These are phyloP conservation scores for Epichloe typhina DNA, from an alignment of 2,329 filamentous ascomycete species.

Conservation along the genomic window DNA sequence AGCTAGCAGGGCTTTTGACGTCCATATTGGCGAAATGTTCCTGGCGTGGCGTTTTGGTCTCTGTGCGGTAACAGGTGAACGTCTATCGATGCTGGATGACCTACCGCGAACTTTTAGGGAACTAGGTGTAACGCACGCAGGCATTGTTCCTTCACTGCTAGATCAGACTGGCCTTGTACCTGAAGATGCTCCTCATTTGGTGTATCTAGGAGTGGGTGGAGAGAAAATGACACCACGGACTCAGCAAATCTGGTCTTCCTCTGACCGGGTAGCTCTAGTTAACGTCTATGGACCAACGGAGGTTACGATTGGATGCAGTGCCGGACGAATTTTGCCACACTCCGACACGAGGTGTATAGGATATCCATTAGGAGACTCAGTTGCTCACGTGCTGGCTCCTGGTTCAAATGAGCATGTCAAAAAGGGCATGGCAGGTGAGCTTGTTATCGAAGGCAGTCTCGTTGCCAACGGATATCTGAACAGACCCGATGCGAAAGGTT, in stretches of 20 bases:
- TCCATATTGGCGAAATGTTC: conserved; percentile 14
- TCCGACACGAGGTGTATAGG: conserved; percentile 11
- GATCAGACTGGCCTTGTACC: conserved; percentile 36
- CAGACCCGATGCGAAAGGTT: conserved; percentile 12
- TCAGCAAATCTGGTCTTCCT: not conserved
- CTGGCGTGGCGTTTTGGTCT: conserved; percentile 4
- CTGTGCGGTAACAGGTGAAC: not conserved
- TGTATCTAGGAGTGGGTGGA: conserved; percentile 53
- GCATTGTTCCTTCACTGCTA: conserved; percentile 51
- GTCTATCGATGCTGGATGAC: conserved; percentile 17
- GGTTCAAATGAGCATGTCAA: not conserved
- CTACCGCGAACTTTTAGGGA: conserved; percentile 27
- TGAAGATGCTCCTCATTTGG: conserved; percentile 45
- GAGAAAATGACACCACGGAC: conserved; percentile 42
- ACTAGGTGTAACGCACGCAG: conserved; percentile 48
- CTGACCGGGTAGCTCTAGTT: conserved; percentile 5
- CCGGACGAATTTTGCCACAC: conserved; percentile 3
- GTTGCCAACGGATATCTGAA: conserved; percentile 30
- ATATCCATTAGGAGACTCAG: conserved; percentile 7
- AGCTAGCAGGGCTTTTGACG: conserved; percentile 13
- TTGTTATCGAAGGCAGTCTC: conserved; percentile 32
- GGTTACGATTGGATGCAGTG: conserved; percentile 45
- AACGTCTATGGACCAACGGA: conserved; percentile 46
- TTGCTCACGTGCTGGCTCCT: conserved; percentile 8
- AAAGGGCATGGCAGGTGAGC: conserved; percentile 22